A percentile compares a stretch with the other conserved stretches of the same genome.
Conservation (phyloP, 2,329 filamentous ascomycete genomes). For the Lachnellula arida region DNA sequence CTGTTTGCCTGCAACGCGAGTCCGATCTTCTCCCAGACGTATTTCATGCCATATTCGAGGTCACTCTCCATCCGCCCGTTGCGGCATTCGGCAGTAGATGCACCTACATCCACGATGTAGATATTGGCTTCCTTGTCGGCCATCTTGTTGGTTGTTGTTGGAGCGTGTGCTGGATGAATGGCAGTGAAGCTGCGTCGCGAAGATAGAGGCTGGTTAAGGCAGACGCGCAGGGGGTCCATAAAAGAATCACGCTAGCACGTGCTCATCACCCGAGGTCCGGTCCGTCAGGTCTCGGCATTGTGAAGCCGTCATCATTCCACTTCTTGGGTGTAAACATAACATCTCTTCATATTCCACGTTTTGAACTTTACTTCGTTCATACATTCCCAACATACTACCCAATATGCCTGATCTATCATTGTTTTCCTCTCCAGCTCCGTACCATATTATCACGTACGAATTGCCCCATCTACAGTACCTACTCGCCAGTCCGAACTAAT, state of each 20-base stretch:
- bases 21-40: slow-evolving; percentile 91
- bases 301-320: neutral
- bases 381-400: neutral
- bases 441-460: slow-evolving; percentile 68
- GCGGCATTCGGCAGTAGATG: slow-evolving; percentile 72
- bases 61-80: slow-evolving; percentile 71
- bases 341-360: neutral
- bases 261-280: neutral
- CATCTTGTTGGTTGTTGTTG: slow-evolving; percentile 51
- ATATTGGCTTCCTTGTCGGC: slow-evolving; percentile 89
- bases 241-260: neutral
- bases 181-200: neutral
- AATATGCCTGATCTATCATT: slow-evolving; percentile 34
- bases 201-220: neutral
- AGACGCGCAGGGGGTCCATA: slow-evolving; percentile 2
- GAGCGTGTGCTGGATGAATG: neutral
- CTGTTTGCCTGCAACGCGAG: slow-evolving; percentile 62
- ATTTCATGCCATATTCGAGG: slow-evolving; percentile 84
- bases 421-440: slow-evolving; percentile 62
- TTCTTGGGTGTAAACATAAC: neutral
- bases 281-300: neutral
- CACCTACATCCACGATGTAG: slow-evolving; percentile 84
- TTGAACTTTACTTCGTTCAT: neutral
- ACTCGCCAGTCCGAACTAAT: slow-evolving; percentile 9
- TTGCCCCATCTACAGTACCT: slow-evolving; percentile 8